Percentiles rank a stretch among this genome's conserved stretches.
phyloP scores from a whole-genome alignment of 345 rosid genomes.

The Eucalyptus caleyi region DNA sequence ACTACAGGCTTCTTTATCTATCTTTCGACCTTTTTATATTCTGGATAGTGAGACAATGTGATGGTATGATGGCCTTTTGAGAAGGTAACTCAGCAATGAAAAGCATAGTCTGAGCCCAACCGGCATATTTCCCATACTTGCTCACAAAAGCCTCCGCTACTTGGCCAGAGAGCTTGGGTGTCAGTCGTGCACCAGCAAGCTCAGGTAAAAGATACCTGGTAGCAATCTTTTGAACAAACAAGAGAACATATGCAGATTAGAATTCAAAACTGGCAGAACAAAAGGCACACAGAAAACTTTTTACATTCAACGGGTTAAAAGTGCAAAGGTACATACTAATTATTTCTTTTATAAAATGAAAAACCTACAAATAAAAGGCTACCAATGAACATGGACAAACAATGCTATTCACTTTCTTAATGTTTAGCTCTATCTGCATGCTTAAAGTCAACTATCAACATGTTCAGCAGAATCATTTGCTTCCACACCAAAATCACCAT shows the following conservation, averaged over 20 bases:
- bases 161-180: conserved; percentile 47
- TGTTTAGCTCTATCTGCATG: not conserved
- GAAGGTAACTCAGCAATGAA: conserved; percentile 87
- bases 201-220: conserved; percentile 72
- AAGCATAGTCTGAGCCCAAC: conserved; percentile 93
- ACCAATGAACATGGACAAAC: not conserved
- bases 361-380: not conserved
- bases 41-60: conserved; percentile 17
- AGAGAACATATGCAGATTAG: not conserved
- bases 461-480: not conserved
- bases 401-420: not conserved
- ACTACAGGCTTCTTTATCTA: not conserved
- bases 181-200: conserved; percentile 67
- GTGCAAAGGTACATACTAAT: not conserved
- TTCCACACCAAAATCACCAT: not conserved
- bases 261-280: not conserved
- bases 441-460: not conserved
- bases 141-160: conserved; percentile 93
- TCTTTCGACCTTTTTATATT: not conserved
- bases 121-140: conserved; percentile 88
- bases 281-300: not conserved
- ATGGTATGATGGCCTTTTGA: conserved; percentile 57
- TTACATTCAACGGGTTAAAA: not conserved
- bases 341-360: not conserved
- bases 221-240: conserved; percentile 52